Percentiles rank a stretch among this genome's conserved stretches.
These are phyloP conservation scores for Talaromyces amestolkiae DNA, from an alignment of 2,329 filamentous ascomycete genomes.

Conservation along the genomic window DNA sequence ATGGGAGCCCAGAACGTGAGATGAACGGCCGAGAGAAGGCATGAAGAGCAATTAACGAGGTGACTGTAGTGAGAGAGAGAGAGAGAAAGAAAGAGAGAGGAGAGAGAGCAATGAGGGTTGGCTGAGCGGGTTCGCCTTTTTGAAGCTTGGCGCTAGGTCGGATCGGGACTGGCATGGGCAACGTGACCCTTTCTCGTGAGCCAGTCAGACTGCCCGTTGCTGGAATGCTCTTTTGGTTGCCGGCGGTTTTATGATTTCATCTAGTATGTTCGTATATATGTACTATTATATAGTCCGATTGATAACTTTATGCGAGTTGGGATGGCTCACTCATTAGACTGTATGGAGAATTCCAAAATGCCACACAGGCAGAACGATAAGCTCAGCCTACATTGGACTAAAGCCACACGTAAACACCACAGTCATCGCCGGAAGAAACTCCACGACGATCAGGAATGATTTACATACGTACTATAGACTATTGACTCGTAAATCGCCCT, in stretches of 20 bases:
- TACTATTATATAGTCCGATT: not conserved
- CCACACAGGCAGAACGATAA: not conserved
- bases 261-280: not conserved
- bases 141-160: slow-evolving; percentile 16
- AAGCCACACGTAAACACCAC: not conserved
- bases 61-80: not conserved
- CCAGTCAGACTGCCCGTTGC: not conserved
- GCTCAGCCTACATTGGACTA: not conserved
- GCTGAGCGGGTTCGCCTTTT: slow-evolving; percentile 15
- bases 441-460: too few species aligned
- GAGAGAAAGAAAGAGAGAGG: not conserved
- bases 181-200: slow-evolving; percentile 12
- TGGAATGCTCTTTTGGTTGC: not conserved
- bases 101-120: not conserved
- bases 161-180: slow-evolving; percentile 14
- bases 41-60: slow-evolving; percentile 36
- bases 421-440: not conserved
- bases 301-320: not conserved
- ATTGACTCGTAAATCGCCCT: not conserved
- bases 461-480: too few species aligned
- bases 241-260: too few species aligned
- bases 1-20: slow-evolving; percentile 29
- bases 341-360: not conserved
- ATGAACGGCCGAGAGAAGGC: slow-evolving; percentile 33
- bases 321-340: not conserved